phyloP scores from a whole-genome alignment of 1,284 basidiomycete genomes.

The Pseudozyma hubeiensis region DNA sequence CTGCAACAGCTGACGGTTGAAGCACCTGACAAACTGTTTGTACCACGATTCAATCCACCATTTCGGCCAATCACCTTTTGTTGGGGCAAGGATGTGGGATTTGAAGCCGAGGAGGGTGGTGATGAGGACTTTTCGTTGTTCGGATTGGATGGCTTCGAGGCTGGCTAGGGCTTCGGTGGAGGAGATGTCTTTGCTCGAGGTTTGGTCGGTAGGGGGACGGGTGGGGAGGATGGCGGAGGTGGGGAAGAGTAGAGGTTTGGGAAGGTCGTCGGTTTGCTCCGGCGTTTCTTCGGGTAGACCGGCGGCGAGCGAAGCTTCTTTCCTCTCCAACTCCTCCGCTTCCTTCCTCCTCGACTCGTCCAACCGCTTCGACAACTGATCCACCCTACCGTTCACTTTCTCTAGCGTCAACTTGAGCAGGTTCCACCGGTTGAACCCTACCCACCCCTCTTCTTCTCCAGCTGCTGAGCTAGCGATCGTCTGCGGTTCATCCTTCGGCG shows the following conservation, averaged over 20 bases:
- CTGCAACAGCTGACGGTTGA: constrained; percentile 49
- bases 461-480: neutral
- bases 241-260: constrained; percentile 46
- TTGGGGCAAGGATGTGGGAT: constrained; percentile 11
- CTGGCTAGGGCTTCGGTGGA: constrained; percentile 45
- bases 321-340: constrained; percentile 44
- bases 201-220: constrained; percentile 7
- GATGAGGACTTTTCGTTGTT: constrained; percentile 66
- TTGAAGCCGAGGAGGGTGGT: constrained; percentile 49
- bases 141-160: constrained; percentile 60
- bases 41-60: constrained; percentile 66
- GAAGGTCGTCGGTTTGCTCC: constrained; percentile 9
- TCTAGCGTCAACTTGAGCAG: constrained; percentile 63
- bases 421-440: constrained; percentile 59
- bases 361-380: constrained; percentile 60
- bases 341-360: constrained; percentile 48
- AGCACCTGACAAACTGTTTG: constrained; percentile 45
- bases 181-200: constrained; percentile 22
- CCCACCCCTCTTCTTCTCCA: constrained; percentile 54
- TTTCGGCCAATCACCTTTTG: constrained; percentile 37
- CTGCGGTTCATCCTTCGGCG: constrained; percentile 28
- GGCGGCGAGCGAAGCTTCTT: constrained; percentile 50
- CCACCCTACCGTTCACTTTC: constrained; percentile 66
- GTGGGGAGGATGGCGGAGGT: constrained; percentile 40
- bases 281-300: constrained; percentile 25